These are phyloP conservation scores for Biscutella laevigata DNA, from an alignment of 441 rosid species.

Conservation along the genomic window DNA sequence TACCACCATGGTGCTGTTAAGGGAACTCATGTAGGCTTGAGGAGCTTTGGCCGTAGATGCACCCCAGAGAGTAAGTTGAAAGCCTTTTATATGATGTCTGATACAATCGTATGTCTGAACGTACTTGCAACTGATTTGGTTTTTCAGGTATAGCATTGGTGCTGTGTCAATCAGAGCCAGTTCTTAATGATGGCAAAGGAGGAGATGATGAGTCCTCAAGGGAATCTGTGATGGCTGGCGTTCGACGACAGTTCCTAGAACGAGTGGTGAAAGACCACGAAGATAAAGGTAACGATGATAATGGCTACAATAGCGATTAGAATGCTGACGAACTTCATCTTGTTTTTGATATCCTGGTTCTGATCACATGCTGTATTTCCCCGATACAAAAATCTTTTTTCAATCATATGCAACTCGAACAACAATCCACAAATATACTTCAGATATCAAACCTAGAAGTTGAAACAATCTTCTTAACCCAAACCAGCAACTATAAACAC, in stretches of 20 bases:
- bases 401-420: conserved; percentile 10
- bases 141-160: conserved; percentile 80
- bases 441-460: conserved; percentile 5
- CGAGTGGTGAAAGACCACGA: conserved; percentile 84
- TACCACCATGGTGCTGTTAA: conserved; percentile 85
- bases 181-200: conserved; percentile 78
- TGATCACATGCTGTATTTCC: no score
- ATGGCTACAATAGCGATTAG: conserved; percentile 81
- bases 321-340: neutral
- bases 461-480: conserved; percentile 12
- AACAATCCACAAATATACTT: conserved; percentile 16
- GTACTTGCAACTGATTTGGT: conserved; percentile 6
- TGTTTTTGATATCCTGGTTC: no score
- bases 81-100: neutral
- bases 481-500: conserved; percentile 26
- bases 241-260: conserved; percentile 68
- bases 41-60: conserved; percentile 81
- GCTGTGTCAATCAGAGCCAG: conserved; percentile 89
- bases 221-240: conserved; percentile 78
- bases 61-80: conserved; percentile 73
- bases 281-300: conserved; percentile 48
- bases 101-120: conserved; percentile 2
- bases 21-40: conserved; percentile 81
- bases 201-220: conserved; percentile 69
- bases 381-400: neutral